Conservation (phyloP, 495 filamentous ascomycete species). For the Pyronema domesticum region DNA sequence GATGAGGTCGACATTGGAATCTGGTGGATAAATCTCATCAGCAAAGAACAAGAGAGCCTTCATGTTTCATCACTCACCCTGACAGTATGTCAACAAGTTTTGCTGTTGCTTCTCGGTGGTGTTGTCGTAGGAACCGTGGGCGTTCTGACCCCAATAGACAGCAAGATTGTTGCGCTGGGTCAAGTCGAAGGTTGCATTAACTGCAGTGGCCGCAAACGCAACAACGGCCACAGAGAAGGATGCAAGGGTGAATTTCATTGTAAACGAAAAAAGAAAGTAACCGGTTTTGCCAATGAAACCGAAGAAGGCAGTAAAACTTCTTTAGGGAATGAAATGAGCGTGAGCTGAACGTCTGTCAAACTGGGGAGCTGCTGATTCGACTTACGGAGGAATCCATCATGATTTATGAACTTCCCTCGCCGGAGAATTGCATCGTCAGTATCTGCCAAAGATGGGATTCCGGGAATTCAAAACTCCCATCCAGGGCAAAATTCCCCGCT, state of each 20-base stretch:
- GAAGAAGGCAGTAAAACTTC: too few relatives aligned
- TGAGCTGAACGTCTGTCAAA: too few relatives aligned
- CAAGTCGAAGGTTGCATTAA: background rate
- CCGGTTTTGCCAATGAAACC: too few relatives aligned
- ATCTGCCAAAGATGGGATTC: too few relatives aligned
- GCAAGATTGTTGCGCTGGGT: conserved; percentile 1
- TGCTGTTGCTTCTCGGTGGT: background rate
- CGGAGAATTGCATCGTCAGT: too few relatives aligned
- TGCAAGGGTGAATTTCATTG: background rate
- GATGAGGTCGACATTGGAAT: background rate
- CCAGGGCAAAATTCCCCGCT: too few relatives aligned
- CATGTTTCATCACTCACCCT: background rate
- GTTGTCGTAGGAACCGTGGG: conserved; percentile 2
- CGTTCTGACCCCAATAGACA: conserved; percentile 5
- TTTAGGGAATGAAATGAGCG: too few relatives aligned
- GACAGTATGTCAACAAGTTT: conserved; percentile 1
- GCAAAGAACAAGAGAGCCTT: background rate
- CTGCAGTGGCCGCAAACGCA: background rate
- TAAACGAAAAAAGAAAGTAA: too few relatives aligned
- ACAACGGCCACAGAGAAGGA: background rate
- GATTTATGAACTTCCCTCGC: too few relatives aligned
- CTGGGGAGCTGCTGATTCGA: too few relatives aligned
- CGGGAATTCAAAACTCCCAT: too few relatives aligned
- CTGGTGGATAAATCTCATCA: background rate
- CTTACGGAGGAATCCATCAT: too few relatives aligned